Percentiles rank a stretch among this genome's conserved stretches.
phyloP scores from a whole-genome alignment of 208 protist species.

The Perkinsela sp. region DNA sequence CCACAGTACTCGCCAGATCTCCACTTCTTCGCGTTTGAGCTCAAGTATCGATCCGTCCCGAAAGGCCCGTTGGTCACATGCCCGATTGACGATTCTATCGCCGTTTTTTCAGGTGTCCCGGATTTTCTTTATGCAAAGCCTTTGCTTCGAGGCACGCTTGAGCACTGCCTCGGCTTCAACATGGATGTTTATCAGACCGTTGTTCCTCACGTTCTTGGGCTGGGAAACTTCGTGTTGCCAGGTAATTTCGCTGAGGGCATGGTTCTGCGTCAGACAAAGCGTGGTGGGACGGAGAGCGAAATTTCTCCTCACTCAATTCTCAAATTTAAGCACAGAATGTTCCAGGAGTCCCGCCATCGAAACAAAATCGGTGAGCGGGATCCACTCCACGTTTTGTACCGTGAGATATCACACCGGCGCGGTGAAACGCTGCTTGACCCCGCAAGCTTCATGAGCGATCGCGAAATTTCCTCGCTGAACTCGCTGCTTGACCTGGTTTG shows the following conservation, averaged over 20 bases:
- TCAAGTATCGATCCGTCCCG: conserved; percentile 44
- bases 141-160: conserved; percentile 37
- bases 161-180: conserved; percentile 47
- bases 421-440: conserved; percentile 23
- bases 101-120: conserved; percentile 28
- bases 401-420: conserved; percentile 25
- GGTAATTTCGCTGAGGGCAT: conserved; percentile 60
- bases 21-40: conserved; percentile 49
- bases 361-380: conserved; percentile 61
- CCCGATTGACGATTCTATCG: conserved; percentile 32
- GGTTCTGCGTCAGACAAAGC: conserved; percentile 39
- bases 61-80: conserved; percentile 8
- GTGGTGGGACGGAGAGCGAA: conserved; percentile 27
- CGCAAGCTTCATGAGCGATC: conserved; percentile 34
- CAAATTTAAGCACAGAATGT: conserved; percentile 47
- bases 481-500: conserved; percentile 49
- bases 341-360: conserved; percentile 58
- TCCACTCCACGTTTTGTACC: conserved; percentile 41
- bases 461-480: conserved; percentile 38
- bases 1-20: conserved; percentile 60
- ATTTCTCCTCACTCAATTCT: conserved; percentile 35
- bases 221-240: conserved; percentile 53
- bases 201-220: conserved; percentile 32
- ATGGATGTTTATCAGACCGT: conserved; percentile 53
- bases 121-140: conserved; percentile 30